Evolutionary conservation across 495 filamentous ascomycete genomes (phyloP).

Genomic region (Amniculicola lignicola): DNA sequence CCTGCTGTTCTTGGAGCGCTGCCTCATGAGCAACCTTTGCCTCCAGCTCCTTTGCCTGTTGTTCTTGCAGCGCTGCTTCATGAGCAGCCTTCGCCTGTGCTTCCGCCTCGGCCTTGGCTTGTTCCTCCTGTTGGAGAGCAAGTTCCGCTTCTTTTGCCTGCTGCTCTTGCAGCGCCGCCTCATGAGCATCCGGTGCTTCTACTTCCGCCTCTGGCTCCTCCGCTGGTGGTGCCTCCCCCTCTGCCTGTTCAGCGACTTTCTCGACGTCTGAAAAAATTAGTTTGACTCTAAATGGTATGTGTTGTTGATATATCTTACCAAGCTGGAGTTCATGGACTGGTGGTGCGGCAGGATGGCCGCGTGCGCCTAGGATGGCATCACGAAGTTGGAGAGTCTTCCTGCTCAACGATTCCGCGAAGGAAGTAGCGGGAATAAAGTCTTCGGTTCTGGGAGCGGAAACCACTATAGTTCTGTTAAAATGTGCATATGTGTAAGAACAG

Average conservation of each 20-base stretch:
- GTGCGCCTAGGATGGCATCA: not conserved
- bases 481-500: not conserved
- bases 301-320: not conserved
- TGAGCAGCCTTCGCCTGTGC: not conserved
- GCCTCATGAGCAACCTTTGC: not conserved
- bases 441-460: conserved; percentile 20
- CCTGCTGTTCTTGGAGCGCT: not conserved
- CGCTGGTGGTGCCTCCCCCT: too few relatives aligned
- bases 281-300: not conserved
- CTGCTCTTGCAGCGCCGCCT: not conserved
- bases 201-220: too few relatives aligned
- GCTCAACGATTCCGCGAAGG: conserved; percentile 12
- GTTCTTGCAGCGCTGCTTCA: not conserved
- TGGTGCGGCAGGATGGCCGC: not conserved
- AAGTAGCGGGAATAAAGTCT: conserved; percentile 12
- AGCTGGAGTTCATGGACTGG: not conserved
- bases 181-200: not conserved
- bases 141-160: not conserved
- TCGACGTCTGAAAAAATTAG: too few relatives aligned
- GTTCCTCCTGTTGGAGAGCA: not conserved
- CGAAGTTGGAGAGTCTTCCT: conserved; percentile 18
- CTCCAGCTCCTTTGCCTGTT: not conserved
- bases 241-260: too few relatives aligned
- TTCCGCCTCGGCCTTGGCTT: not conserved
- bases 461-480: conserved; percentile 16